These are phyloP conservation scores for Talinum fruticosum DNA, from an alignment of 148 eudicot genomes.

Conservation along the genomic window DNA sequence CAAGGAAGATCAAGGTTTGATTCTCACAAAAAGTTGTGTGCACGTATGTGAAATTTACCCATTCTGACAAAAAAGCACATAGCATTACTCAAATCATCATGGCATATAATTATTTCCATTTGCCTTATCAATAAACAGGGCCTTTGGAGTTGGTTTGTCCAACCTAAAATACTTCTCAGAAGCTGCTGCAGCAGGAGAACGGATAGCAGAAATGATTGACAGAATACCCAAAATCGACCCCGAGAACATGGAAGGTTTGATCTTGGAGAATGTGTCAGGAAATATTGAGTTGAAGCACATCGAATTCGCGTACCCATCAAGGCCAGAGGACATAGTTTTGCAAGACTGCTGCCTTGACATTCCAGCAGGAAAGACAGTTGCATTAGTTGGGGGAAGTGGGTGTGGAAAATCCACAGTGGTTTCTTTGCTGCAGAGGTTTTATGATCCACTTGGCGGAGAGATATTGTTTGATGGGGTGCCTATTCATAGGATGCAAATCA, in stretches of 20 bases:
- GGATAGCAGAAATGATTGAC: conserved; percentile 51
- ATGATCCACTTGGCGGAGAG: conserved; percentile 68
- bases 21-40: no score
- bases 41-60: no score
- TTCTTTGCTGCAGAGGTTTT: conserved; percentile 68
- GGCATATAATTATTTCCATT: no score
- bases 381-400: conserved; percentile 84
- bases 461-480: conserved; percentile 65
- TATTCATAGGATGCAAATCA: conserved; percentile 64
- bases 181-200: conserved; percentile 56
- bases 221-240: conserved; percentile 72
- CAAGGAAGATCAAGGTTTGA: no score
- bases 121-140: conserved; percentile 30
- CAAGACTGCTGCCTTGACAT: conserved; percentile 49
- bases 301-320: conserved; percentile 66
- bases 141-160: conserved; percentile 56
- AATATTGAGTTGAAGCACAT: conserved; percentile 64
- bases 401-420: conserved; percentile 76
- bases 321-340: conserved; percentile 61
- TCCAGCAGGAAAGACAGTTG: conserved; percentile 61
- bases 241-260: conserved; percentile 56
- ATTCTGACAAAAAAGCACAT: no score
- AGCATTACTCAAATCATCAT: no score
- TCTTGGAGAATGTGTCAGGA: conserved; percentile 36
- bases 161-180: conserved; percentile 62